Base-by-base conservation (phyloP, 2,329 filamentous ascomycete species). In the Fusarium equiseti region DNA sequence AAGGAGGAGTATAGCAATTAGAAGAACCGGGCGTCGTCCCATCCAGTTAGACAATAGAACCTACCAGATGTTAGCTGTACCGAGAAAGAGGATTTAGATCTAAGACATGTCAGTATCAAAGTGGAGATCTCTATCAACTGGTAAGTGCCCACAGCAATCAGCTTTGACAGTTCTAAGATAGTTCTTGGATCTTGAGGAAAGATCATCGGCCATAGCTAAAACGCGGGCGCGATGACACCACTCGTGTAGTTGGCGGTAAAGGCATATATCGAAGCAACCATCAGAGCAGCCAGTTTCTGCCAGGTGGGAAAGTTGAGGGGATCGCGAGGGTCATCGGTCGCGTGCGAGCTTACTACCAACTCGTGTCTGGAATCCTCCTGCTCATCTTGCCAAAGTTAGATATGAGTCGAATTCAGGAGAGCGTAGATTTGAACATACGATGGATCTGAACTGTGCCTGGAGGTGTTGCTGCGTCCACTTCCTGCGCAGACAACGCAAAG, bases 41-140 rank as follows among this genome's bases (percentile, higher is more conserved):
- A 77, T 66, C 26, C 77, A 74, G 46, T 81, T 81, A 1, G 81
- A 76, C 49, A 82, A 27, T 1, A 80, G 81, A 3, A 82, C 80
- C 75, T 79, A 80, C 49, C 76, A 73, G 13, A 81, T 75, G 12
- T 81, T 82, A 0, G 76, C 73, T 0, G 76, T 75, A 0, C 80
- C 81, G 2, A 81, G 58, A 2, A 80, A 68, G 0, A 82, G 60
- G 1, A 80, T 63, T n/a, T 79, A 76, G 8, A 79, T 70, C 80
- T 81, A 18, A 3, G 32, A n/a, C 9, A 6, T 2, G 7, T 63
- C 10, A 63, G 46, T 5, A 11, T 8, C 3, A 16, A 3, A 15
- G 8, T 3, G 7, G 1, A 8, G 0, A 1, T 10, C 4, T 0
- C 5, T 8, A 2, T 6, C 1, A 1, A 1, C 5, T 22, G 7